These are phyloP conservation scores for Punica granatum DNA, from an alignment of 345 rosid species.

Conservation along the genomic window DNA sequence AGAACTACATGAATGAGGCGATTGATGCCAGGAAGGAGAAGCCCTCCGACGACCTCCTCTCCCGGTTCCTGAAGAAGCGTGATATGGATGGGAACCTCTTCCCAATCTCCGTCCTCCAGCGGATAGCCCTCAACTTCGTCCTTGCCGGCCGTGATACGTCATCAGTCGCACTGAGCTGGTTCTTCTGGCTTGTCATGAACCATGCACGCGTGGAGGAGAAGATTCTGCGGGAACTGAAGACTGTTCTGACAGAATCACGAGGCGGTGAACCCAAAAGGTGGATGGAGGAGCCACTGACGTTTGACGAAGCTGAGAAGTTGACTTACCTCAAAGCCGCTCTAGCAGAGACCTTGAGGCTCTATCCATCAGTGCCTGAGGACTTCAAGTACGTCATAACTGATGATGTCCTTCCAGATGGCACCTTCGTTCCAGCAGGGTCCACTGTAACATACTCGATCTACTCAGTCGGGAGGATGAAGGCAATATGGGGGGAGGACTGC, in stretches of 20 bases:
- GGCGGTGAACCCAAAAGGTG: conserved; percentile 59
- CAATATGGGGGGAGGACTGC: conserved; percentile 92
- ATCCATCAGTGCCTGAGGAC: conserved; percentile 89
- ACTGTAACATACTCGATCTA: conserved; percentile 84
- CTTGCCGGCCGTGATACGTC: conserved; percentile 93
- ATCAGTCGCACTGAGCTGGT: conserved; percentile 89
- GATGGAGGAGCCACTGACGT: conserved; percentile 66
- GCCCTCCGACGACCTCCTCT: conserved; percentile 79
- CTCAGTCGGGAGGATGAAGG: conserved; percentile 82
- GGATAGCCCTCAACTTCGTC: conserved; percentile 82
- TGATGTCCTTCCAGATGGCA: conserved; percentile 76
- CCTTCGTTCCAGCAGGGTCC: conserved; percentile 72
- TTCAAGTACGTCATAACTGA: conserved; percentile 71
- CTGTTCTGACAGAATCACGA: conserved; percentile 55
- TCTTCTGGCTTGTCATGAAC: conserved; percentile 90
- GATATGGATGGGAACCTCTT: conserved; percentile 60
- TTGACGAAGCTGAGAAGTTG: conserved; percentile 79
- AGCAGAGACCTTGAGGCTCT: conserved; percentile 74
- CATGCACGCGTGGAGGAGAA: conserved; percentile 52
- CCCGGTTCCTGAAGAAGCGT: conserved; percentile 75
- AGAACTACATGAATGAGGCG: conserved; percentile 70
- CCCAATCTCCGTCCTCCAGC: conserved; percentile 60
- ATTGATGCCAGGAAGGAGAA: conserved; percentile 52
- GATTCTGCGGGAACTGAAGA: conserved; percentile 50
- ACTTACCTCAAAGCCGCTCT: conserved; percentile 74